Conservation (phyloP, 2,329 filamentous ascomycete genomes). For the Acrocalymma vagum region DNA sequence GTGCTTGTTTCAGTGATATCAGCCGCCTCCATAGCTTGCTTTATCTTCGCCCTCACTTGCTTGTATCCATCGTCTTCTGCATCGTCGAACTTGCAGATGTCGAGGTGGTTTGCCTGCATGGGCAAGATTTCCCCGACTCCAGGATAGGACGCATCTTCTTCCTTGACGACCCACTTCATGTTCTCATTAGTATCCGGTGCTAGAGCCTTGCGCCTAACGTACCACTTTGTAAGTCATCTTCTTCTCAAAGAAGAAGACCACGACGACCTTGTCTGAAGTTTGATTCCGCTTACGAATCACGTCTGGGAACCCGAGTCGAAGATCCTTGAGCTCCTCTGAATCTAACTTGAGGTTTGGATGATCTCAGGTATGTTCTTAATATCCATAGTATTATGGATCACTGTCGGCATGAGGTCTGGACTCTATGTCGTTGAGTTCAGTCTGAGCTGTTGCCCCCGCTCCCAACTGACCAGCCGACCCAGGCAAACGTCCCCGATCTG, state of each 20-base stretch:
- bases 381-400: too few relatives aligned
- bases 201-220: constrained; percentile 6
- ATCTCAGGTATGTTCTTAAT: too few relatives aligned
- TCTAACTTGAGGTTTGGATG: constrained; percentile 12
- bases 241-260: constrained; percentile 17
- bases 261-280: constrained; percentile 7
- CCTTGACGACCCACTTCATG: constrained; percentile 10
- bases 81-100: constrained; percentile 15
- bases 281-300: constrained; percentile 14
- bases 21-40: constrained; percentile 11
- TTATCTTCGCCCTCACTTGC: constrained; percentile 11
- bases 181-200: constrained; percentile 5
- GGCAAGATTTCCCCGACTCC: constrained; percentile 14
- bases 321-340: constrained; percentile 13
- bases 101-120: constrained; percentile 11
- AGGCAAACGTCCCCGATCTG: too few relatives aligned
- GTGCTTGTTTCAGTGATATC: constrained; percentile 10
- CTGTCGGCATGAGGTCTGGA: too few relatives aligned
- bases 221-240: constrained; percentile 13
- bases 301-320: constrained; percentile 12
- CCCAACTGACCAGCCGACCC: too few relatives aligned
- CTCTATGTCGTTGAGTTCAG: too few relatives aligned
- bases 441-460: too few relatives aligned
- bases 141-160: constrained; percentile 15
- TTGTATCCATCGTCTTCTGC: constrained; percentile 10